Conservation (phyloP, 106 monocot genomes). For the Allium sativum region DNA sequence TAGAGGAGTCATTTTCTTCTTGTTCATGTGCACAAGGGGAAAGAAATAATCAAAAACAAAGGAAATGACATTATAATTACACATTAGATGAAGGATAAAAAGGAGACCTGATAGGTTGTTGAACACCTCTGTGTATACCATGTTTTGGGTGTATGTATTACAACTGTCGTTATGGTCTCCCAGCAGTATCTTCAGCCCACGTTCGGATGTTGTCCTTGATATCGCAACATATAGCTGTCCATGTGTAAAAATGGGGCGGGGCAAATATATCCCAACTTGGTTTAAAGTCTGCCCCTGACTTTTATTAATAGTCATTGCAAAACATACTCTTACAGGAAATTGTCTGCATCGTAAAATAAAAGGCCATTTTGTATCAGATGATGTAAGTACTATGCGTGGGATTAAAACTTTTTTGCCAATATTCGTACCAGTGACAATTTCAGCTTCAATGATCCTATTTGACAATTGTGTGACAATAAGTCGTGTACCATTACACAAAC, state of each 20-base stretch:
- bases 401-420: neutral
- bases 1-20: too few relatives aligned
- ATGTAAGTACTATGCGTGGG: neutral
- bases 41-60: too few relatives aligned
- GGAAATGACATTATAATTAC: too few relatives aligned
- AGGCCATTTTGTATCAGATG: slow-evolving; percentile 2
- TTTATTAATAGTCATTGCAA: slow-evolving; percentile 13
- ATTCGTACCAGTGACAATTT: neutral
- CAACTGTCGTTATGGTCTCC: too few relatives aligned
- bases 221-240: neutral
- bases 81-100: too few relatives aligned
- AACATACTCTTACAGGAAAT: neutral
- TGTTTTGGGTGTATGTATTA: too few relatives aligned
- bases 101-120: too few relatives aligned
- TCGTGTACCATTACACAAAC: slow-evolving; percentile 6
- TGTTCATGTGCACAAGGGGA: too few relatives aligned
- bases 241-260: neutral
- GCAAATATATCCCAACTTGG: slow-evolving; percentile 4
- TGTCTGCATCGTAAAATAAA: slow-evolving; percentile 6
- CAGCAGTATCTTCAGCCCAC: too few relatives aligned
- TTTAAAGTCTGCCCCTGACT: slow-evolving; percentile 16
- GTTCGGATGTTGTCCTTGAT: neutral
- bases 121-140: too few relatives aligned
- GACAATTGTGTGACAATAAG: slow-evolving; percentile 11
- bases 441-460: neutral